Base-by-base conservation (phyloP, 768 basidiomycete genomes). In the Leccinellum albellum region DNA sequence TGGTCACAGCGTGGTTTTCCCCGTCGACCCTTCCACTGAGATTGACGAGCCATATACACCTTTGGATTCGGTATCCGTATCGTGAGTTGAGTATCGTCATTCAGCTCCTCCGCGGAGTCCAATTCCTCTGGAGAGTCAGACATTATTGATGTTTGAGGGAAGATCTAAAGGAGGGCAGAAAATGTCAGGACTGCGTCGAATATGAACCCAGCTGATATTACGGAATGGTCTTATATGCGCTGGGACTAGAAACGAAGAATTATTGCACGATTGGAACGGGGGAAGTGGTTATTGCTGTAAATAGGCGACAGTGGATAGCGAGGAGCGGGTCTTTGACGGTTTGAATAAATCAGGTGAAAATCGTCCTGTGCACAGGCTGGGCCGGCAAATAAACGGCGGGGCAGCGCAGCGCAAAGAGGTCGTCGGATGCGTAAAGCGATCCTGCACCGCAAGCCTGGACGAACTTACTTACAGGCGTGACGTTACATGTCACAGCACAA, bases 1-100 rank as follows among this genome's bases (percentile, higher is more conserved):
- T 86, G 81, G 73, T 88, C 87, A 64, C 87, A 88, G 50, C 87
- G 78, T 61, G 87, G 86, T 66, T 88, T 88, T 51, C 87, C 87
- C 73, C 87, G 78, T 57, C 85, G 80, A 56, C 86, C 86, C 60
- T 87, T 86, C 87, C 87, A 88, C 55, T 84, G 83, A 42, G 86
- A 88, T 68, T 84, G 85, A 58, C 81, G 83, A 65, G 80, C 83
- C 81, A 83, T 80, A 70, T 81, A 86, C 51, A 82, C 76, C 74
- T 82, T 84, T 33, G 83, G 82, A 64, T 85, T 86, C 3, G 86
- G 85, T 61, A 87, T 87, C 57, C 81, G 78, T 64, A 87, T 85
- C 48, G 79, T 85, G 62, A 86, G 75, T 58, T 80, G 81, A 50
- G 74, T 74, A 66, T 82, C 81, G 68, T 79, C 81, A 56, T 72